phyloP scores from a whole-genome alignment of 768 basidiomycete genomes.

The Neoboletus brunneissimus region DNA sequence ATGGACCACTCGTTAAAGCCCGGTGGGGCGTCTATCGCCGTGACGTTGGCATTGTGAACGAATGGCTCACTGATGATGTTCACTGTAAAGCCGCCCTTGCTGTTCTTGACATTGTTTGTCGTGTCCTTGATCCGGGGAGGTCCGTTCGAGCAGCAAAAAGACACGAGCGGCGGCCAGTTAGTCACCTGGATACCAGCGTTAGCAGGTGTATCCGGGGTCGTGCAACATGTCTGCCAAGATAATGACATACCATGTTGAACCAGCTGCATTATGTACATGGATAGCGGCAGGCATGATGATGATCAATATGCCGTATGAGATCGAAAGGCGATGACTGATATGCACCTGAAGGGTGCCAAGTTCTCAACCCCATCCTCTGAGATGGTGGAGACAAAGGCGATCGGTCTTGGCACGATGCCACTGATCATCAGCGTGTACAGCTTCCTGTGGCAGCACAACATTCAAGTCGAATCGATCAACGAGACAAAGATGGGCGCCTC shows the following conservation, averaged over 20 bases:
- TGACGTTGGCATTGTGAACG: constrained; percentile 38
- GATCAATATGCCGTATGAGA: neutral
- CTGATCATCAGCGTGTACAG: constrained; percentile 37
- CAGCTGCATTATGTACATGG: constrained; percentile 9
- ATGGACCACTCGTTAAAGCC: constrained; percentile 41
- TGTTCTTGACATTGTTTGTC: constrained; percentile 42
- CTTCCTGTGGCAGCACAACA: constrained; percentile 7
- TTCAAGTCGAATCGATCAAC: neutral
- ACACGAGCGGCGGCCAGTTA: constrained; percentile 34
- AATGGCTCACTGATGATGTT: constrained; percentile 57
- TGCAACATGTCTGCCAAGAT: neutral
- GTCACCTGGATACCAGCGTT: constrained; percentile 15
- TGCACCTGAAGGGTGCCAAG: constrained; percentile 43
- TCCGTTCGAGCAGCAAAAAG: constrained; percentile 29
- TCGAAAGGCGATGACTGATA: neutral
- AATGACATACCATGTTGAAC: constrained; percentile 26
- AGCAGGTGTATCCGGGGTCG: neutral
- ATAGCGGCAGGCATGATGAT: neutral
- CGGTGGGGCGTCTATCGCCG: constrained; percentile 37
- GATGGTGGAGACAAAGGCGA: constrained; percentile 43
- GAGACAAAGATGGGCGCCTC: neutral
- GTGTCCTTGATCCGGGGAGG: constrained; percentile 41
- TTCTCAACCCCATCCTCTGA: constrained; percentile 35
- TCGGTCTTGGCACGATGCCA: constrained; percentile 44
- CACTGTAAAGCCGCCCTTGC: constrained; percentile 48